Evolutionary conservation across 768 basidiomycete species (phyloP), one percentile per base, ranked within the genome.

Genomic region (Phylloporus arenicola): DNA sequence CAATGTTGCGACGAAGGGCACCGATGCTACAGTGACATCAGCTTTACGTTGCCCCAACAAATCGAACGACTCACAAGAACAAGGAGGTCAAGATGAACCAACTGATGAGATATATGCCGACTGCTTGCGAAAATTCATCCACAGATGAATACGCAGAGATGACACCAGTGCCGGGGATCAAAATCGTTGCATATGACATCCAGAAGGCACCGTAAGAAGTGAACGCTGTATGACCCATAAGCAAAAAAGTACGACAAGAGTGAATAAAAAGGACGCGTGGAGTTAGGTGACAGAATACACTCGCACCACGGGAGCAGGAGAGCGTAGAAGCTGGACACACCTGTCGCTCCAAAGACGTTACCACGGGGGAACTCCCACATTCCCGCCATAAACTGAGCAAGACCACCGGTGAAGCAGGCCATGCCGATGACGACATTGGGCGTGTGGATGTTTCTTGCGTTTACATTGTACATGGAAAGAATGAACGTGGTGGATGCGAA

Each of bases 401-500:
- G 81, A 52, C 92, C 92, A 54, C 92, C 92, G 53, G 80, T 80
- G 68, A 83, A 87, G 57, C 89, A 62, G 22, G 90, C 89, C 90
- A 94, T 91, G 45, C 90, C 92, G 44, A 92, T 76, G 43, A 91
- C 81, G 29, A 82, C 79, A 51, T 92, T 90, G 34, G 87, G 82
- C 6, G 62, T 59, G n/a, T 59, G 54, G 55, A 90, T 72, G 20
- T 69, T 61, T 17, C 82, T 77, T 1, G 78, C 75, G 14, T 74
- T 66, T 24, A 79, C 70, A 61, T 91, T 91, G 76, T 78, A 86
- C 54, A 91, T 55, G 7, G 87, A 90, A 31, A 90, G 73, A 50
- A 92, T 82, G 59, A 92, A 75, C 0, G 88, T 90, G 11, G 90
- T 89, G 3, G 86, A 84, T 17, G 90, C 88, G 71, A 92, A 92